Conservation (phyloP, 768 basidiomycete species). For the Mycena belliarum region DNA sequence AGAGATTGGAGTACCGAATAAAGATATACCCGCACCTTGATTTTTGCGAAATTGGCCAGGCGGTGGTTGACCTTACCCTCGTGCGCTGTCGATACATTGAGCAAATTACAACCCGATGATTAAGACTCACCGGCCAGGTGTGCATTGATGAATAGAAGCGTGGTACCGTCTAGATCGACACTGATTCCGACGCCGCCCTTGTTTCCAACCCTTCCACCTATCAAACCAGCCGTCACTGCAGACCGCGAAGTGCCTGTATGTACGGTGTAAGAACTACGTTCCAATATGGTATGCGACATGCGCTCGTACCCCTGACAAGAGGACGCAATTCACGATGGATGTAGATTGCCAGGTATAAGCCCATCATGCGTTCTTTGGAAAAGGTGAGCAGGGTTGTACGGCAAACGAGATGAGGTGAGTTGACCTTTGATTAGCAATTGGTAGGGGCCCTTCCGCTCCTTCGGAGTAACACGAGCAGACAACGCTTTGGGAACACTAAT, state of each 20-base stretch:
- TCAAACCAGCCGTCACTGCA: slow-evolving; percentile 84
- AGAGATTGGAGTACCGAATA: neutral
- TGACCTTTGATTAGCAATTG: slow-evolving; percentile 74
- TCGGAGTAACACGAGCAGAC: slow-evolving; percentile 41
- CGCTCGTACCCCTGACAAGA: slow-evolving; percentile 55
- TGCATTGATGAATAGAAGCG: slow-evolving; percentile 87
- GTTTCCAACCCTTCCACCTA: slow-evolving; percentile 90
- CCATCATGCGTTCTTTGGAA: slow-evolving; percentile 74
- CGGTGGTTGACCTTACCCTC: slow-evolving; percentile 75
- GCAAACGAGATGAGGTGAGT: no score
- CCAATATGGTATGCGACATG: neutral
- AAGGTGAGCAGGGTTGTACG: neutral
- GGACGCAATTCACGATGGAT: slow-evolving; percentile 70
- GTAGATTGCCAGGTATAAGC: slow-evolving; percentile 77
- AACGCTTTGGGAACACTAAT: slow-evolving; percentile 45
- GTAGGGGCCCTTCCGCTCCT: slow-evolving; percentile 72
- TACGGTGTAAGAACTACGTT: slow-evolving; percentile 9
- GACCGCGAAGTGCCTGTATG: slow-evolving; percentile 69
- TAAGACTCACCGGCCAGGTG: slow-evolving; percentile 74
- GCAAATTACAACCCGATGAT: neutral
- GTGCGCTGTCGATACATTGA: slow-evolving; percentile 51
- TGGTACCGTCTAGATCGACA: slow-evolving; percentile 69
- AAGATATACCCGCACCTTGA: slow-evolving; percentile 58
- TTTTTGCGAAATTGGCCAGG: slow-evolving; percentile 85
- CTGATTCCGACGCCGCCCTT: slow-evolving; percentile 94